phyloP scores from a whole-genome alignment of 495 filamentous ascomycete species.

The Aspergillus hancockii region DNA sequence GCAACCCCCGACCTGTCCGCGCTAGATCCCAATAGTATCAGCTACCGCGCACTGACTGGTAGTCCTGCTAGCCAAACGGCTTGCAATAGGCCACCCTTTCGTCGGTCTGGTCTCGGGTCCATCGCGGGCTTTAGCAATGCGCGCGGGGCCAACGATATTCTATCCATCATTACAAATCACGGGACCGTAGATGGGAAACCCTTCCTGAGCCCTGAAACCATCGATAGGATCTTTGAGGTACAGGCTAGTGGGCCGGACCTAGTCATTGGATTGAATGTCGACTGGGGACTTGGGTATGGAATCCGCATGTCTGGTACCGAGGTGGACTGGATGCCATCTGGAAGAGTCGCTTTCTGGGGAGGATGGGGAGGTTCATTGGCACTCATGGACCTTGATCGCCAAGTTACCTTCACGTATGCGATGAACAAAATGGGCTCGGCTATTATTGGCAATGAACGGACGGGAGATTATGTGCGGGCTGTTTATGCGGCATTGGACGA shows the following conservation, averaged over 20 bases:
- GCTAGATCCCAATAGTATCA: constrained; percentile 19
- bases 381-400: constrained; percentile 43
- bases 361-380: constrained; percentile 46
- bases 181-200: constrained; percentile 33
- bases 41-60: constrained; percentile 18
- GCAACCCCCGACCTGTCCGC: not conserved
- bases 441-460: constrained; percentile 30
- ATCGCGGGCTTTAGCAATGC: constrained; percentile 39
- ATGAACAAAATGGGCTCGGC: constrained; percentile 45
- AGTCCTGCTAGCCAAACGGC: constrained; percentile 2
- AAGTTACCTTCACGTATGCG: constrained; percentile 43
- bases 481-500: constrained; percentile 34
- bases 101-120: constrained; percentile 28
- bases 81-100: constrained; percentile 21
- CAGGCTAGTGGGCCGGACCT: constrained; percentile 36
- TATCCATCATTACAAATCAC: constrained; percentile 31
- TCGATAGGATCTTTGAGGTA: constrained; percentile 40
- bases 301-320: constrained; percentile 14
- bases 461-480: constrained; percentile 33
- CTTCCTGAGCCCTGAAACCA: constrained; percentile 30
- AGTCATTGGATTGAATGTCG: constrained; percentile 25
- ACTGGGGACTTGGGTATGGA: constrained; percentile 41
- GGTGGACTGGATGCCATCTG: constrained; percentile 30
- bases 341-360: constrained; percentile 40
- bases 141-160: constrained; percentile 30